Conservation (phyloP, 2,329 filamentous ascomycete species). For the Colletotrichum tropicale region DNA sequence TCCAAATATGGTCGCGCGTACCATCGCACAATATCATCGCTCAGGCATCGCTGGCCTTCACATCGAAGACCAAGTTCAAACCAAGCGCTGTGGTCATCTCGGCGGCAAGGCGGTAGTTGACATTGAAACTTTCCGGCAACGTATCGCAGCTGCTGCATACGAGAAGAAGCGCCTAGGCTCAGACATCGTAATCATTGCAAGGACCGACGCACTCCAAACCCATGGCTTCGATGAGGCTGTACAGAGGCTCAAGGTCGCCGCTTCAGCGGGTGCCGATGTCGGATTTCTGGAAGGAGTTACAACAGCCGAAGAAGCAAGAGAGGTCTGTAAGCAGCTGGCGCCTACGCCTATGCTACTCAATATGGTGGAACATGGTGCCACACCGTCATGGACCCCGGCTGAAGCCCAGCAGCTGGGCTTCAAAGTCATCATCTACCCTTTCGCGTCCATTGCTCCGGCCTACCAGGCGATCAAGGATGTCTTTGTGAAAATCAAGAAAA, state of each 20-base stretch:
- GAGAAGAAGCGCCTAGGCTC: neutral
- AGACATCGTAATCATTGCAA: neutral
- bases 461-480: neutral
- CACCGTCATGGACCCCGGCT: neutral
- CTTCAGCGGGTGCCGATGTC: neutral
- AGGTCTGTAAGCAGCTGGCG: neutral
- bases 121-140: neutral
- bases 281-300: neutral
- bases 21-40: neutral
- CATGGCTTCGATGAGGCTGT: neutral
- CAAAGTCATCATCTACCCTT: neutral
- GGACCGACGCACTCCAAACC: neutral
- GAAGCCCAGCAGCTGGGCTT: neutral
- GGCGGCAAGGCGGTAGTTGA: neutral
- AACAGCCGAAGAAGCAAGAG: neutral
- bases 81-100: neutral
- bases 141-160: neutral
- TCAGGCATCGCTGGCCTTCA: neutral
- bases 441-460: neutral
- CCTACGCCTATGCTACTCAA: neutral
- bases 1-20: neutral
- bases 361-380: neutral
- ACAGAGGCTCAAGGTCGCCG: neutral
- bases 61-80: neutral
- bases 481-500: neutral